These are phyloP conservation scores for Colletotrichum musicola DNA, from an alignment of 2,329 filamentous ascomycete species.

Conservation along the genomic window DNA sequence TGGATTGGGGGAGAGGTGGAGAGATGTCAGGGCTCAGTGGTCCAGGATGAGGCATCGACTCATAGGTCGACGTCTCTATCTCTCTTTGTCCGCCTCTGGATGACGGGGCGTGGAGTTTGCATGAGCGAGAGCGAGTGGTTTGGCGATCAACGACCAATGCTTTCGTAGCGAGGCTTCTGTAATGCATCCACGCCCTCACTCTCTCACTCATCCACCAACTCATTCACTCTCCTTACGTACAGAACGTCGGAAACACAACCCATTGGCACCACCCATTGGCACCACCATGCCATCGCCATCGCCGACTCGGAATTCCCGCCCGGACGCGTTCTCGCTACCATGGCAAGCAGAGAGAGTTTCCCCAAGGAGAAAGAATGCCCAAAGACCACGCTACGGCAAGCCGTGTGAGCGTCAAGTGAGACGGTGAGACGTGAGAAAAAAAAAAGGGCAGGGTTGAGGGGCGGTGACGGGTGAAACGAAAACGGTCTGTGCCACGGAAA, in stretches of 20 bases:
- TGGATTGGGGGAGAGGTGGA: too few relatives aligned
- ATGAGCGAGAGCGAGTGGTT: conserved; percentile 1
- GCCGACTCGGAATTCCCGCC: conserved; percentile 4
- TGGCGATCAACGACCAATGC: conserved; percentile 21
- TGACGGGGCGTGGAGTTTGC: conserved; percentile 12
- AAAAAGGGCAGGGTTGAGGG: conserved; percentile 5
- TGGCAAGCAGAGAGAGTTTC: neutral
- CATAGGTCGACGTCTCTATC: conserved; percentile 8
- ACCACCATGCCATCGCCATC: neutral
- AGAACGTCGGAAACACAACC: conserved; percentile 15
- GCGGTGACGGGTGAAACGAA: conserved; percentile 36
- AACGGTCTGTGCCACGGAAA: conserved; percentile 34
- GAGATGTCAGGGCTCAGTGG: neutral
- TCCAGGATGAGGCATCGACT: conserved; percentile 16
- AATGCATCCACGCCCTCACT: neutral
- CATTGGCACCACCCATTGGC: too few relatives aligned
- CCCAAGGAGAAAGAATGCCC: too few relatives aligned
- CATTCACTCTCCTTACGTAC: too few relatives aligned
- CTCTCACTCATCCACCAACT: too few relatives aligned
- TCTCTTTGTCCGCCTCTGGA: neutral
- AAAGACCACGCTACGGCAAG: conserved; percentile 10
- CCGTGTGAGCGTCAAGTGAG: conserved; percentile 22
- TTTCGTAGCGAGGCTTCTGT: conserved; percentile 16
- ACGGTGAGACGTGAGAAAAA: neutral
- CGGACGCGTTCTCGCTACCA: neutral